Evolutionary conservation across 768 basidiomycete genomes (phyloP).

Genomic region (Floccularia luteovirens): DNA sequence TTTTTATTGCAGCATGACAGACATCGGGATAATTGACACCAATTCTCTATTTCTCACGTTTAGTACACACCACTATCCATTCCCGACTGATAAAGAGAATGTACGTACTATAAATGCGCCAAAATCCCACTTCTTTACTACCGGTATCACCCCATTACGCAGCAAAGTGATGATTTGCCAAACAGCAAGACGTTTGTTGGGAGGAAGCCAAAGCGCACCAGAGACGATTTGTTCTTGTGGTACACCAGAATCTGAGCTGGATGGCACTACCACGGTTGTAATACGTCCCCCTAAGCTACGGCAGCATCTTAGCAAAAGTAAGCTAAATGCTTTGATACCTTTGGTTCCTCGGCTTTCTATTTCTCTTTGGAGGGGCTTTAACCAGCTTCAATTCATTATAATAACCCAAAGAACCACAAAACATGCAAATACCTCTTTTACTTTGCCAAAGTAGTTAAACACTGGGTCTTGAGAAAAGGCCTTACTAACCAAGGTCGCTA

Average conservation of each 20-base stretch:
- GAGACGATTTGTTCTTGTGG: slow-evolving; percentile 13
- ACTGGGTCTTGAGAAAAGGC: slow-evolving; percentile 22
- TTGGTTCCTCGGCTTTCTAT: slow-evolving; percentile 8
- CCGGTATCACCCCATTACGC: slow-evolving; percentile 10
- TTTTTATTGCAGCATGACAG: slow-evolving; percentile 10
- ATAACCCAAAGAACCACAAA: background rate
- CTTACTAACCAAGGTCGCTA: slow-evolving; percentile 9
- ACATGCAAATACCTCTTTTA: slow-evolving; percentile 14
- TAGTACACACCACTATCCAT: background rate
- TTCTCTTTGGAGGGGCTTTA: slow-evolving; percentile 12
- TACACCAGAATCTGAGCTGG: slow-evolving; percentile 1
- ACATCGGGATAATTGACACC: slow-evolving; percentile 14
- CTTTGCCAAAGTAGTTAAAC: slow-evolving; percentile 18
- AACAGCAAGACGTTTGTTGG: slow-evolving; percentile 13
- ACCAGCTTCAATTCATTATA: background rate
- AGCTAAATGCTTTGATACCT: slow-evolving; percentile 9
- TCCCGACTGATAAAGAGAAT: background rate
- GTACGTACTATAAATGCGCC: slow-evolving; percentile 11
- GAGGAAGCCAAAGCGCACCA: slow-evolving; percentile 18
- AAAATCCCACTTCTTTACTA: slow-evolving; percentile 13
- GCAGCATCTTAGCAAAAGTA: slow-evolving; percentile 13
- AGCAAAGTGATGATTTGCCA: slow-evolving; percentile 14
- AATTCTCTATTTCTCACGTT: slow-evolving; percentile 9
- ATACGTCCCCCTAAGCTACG: slow-evolving; percentile 15
- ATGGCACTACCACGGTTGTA: slow-evolving; percentile 14